These are phyloP conservation scores for Ceratobasidium sp. DNA, from an alignment of 1,284 basidiomycete species.

Conservation along the genomic window DNA sequence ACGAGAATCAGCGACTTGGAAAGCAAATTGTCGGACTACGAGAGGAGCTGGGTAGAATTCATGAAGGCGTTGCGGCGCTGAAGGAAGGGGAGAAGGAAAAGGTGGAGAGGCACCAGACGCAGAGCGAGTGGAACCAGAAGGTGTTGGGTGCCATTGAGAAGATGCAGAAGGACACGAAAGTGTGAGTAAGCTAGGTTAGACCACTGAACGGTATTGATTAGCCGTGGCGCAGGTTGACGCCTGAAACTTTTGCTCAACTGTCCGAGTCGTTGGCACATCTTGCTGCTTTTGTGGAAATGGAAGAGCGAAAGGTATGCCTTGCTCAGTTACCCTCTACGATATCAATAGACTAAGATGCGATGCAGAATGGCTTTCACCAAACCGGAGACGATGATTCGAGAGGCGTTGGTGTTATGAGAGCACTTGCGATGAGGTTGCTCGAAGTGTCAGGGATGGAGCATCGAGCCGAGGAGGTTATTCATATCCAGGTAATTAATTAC, in stretches of 20 bases:
- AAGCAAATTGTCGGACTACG: slow-evolving; percentile 4
- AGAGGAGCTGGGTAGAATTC: background rate
- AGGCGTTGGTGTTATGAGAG: slow-evolving; percentile 29
- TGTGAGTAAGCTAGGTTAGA: background rate
- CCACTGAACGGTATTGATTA: background rate
- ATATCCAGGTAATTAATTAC: background rate
- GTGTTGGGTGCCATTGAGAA: slow-evolving; percentile 25
- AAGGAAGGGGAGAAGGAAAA: slow-evolving; percentile 15
- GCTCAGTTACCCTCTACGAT: background rate
- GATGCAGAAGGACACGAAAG: slow-evolving; percentile 32
- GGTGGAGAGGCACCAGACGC: background rate
- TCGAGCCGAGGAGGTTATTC: background rate
- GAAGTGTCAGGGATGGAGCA: slow-evolving; percentile 22
- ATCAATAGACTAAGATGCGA: background rate
- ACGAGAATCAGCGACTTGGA: slow-evolving; percentile 20
- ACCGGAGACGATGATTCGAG: slow-evolving; percentile 7
- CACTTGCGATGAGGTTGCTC: slow-evolving; percentile 27
- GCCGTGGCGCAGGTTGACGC: slow-evolving; percentile 12
- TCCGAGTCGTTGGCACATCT: slow-evolving; percentile 34
- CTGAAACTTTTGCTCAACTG: slow-evolving; percentile 37
- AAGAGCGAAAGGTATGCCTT: slow-evolving; percentile 26
- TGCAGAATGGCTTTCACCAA: slow-evolving; percentile 26
- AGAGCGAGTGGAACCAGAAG: slow-evolving; percentile 29
- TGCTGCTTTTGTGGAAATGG: slow-evolving; percentile 26
- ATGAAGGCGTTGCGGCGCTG: background rate